Conservation (phyloP, 192 early-diverging fungal species). For the Podila clonocystis region DNA sequence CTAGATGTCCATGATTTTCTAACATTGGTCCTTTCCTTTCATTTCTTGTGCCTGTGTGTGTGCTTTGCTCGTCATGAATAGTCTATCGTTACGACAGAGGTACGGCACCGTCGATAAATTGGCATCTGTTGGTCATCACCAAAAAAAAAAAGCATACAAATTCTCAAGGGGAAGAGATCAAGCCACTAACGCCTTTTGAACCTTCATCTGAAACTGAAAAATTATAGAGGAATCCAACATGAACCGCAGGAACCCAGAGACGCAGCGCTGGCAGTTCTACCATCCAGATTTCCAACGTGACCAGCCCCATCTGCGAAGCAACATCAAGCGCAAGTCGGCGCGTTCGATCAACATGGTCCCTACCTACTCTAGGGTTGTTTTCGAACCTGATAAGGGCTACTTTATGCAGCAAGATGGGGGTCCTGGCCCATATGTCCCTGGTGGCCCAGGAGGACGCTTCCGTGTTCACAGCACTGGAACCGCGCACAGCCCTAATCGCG, state of each 20-base stretch:
- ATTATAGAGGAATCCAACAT: slow-evolving; percentile 57
- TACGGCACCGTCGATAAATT: background rate
- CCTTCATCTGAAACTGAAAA: background rate
- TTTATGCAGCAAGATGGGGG: slow-evolving; percentile 35
- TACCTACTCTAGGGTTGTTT: slow-evolving; percentile 39
- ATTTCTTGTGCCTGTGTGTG: background rate
- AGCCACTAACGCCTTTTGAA: background rate
- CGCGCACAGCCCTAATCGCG: slow-evolving; percentile 7
- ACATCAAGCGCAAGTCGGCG: slow-evolving; percentile 73
- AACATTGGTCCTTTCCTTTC: background rate
- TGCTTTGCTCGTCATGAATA: slow-evolving; percentile 1
- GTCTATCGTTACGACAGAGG: slow-evolving; percentile 48
- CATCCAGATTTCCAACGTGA: slow-evolving; percentile 87
- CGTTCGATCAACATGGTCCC: slow-evolving; percentile 40
- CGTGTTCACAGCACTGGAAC: slow-evolving; percentile 26
- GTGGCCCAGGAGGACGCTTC: slow-evolving; percentile 7
- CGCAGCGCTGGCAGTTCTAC: slow-evolving; percentile 89
- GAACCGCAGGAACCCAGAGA: slow-evolving; percentile 56
- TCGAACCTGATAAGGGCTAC: slow-evolving; percentile 46
- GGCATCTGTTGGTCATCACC: background rate
- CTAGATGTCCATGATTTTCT: background rate
- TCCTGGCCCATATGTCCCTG: slow-evolving; percentile 9
- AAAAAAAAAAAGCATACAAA: background rate
- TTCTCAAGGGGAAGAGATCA: background rate
- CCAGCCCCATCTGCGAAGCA: slow-evolving; percentile 70